Percentiles rank a stretch among this genome's conserved stretches.
phyloP scores from a whole-genome alignment of 73 alveolate species.

The Diophrys sp. region DNA sequence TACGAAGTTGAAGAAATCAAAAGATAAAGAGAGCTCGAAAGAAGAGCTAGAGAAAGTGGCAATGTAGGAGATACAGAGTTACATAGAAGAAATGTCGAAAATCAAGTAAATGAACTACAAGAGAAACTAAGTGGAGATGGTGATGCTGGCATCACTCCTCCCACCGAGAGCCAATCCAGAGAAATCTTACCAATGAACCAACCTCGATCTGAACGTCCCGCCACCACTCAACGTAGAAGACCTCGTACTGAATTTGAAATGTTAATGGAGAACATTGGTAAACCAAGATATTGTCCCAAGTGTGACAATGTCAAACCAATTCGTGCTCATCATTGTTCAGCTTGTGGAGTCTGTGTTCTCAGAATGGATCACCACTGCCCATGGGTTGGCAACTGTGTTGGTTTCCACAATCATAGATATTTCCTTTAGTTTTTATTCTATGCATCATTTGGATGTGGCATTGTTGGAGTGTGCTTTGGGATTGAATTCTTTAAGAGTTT shows the following conservation, averaged over 20 bases:
- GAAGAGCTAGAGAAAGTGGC: not conserved
- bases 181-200: not conserved
- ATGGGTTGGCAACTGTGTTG: conserved; percentile 58
- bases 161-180: not conserved
- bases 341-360: conserved; percentile 45
- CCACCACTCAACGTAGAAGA: not conserved
- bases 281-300: conserved; percentile 42
- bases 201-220: not conserved
- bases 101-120: too few relatives aligned
- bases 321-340: conserved; percentile 41
- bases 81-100: not conserved
- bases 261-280: not conserved
- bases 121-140: too few relatives aligned
- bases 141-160: not conserved
- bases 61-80: not conserved
- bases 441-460: conserved; percentile 15
- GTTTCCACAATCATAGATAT: conserved; percentile 32
- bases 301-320: conserved; percentile 60
- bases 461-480: not conserved
- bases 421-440: conserved; percentile 34
- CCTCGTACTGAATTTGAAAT: not conserved
- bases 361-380: conserved; percentile 61
- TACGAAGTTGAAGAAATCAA: not conserved
- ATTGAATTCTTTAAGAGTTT: not conserved
- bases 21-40: not conserved